Percentiles rank a stretch among this genome's conserved stretches.
These are phyloP conservation scores for Hyaloperonospora arabidopsidis DNA, from an alignment of 352 stramenopile species.

Conservation along the genomic window DNA sequence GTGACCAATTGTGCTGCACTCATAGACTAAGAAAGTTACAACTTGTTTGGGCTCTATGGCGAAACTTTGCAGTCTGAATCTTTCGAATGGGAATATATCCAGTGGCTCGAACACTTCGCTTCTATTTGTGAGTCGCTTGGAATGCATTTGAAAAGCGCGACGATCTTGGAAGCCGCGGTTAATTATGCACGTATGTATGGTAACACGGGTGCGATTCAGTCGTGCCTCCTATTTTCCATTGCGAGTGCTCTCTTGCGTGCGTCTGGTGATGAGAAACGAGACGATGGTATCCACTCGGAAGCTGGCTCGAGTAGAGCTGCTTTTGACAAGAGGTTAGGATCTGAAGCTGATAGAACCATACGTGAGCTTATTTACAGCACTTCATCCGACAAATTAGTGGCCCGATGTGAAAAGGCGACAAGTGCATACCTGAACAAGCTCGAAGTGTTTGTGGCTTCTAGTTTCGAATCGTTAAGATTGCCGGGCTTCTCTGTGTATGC, in stretches of 20 bases:
- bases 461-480: conserved; percentile 6
- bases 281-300: background rate
- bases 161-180: conserved; percentile 32
- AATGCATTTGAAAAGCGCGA: conserved; percentile 24
- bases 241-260: conserved; percentile 22
- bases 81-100: conserved; percentile 45
- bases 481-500: conserved; percentile 15
- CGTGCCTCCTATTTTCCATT: conserved; percentile 22
- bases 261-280: conserved; percentile 11
- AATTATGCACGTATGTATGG: conserved; percentile 27
- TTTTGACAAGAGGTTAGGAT: conserved; percentile 16
- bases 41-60: conserved; percentile 4
- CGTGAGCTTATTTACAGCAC: conserved; percentile 16
- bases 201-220: conserved; percentile 10
- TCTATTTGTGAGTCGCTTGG: conserved; percentile 35
- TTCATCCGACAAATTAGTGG: conserved; percentile 7
- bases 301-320: background rate
- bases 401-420: conserved; percentile 30
- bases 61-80: conserved; percentile 28
- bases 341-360: conserved; percentile 16
- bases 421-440: conserved; percentile 36
- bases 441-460: conserved; percentile 13
- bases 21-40: background rate
- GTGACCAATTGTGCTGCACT: conserved; percentile 5
- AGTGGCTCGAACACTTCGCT: conserved; percentile 59